Evolutionary conservation across 139 green algal genomes (phyloP).

Genomic region (Chlamydomonas asymmetrica): DNA sequence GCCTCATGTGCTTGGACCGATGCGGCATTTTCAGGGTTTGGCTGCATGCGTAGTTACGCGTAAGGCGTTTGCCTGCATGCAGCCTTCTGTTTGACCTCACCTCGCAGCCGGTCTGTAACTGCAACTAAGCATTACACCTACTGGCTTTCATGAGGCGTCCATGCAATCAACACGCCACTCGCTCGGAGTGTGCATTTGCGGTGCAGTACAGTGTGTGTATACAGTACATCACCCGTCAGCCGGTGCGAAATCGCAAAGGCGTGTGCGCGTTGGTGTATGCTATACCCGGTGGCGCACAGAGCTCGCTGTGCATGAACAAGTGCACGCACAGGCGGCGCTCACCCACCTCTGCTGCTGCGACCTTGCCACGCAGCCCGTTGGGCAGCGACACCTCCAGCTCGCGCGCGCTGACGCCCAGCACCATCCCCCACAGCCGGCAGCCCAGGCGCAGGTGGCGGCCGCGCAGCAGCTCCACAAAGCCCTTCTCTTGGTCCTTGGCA

Average conservation of each 20-base stretch:
- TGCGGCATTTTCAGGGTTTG: too few species aligned
- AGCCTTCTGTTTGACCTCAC: too few species aligned
- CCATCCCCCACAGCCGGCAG: conserved; percentile 70
- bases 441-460: conserved; percentile 70
- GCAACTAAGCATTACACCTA: too few species aligned
- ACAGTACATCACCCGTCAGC: neutral
- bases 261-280: neutral
- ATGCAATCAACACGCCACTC: too few species aligned
- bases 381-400: conserved; percentile 80
- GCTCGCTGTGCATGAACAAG: neutral
- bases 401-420: conserved; percentile 68
- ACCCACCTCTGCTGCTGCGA: conserved; percentile 49
- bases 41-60: too few species aligned
- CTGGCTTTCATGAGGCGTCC: too few species aligned
- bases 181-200: neutral
- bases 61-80: too few species aligned
- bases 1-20: too few species aligned
- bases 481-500: too few species aligned
- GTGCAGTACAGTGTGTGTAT: neutral
- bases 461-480: conserved; percentile 84
- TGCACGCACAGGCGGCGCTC: too few species aligned
- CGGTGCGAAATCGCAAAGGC: neutral
- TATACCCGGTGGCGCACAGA: neutral
- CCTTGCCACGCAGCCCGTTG: conserved; percentile 78
- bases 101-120: too few species aligned